phyloP scores from a whole-genome alignment of 208 protist genomes.

The Crithidia bombi region DNA sequence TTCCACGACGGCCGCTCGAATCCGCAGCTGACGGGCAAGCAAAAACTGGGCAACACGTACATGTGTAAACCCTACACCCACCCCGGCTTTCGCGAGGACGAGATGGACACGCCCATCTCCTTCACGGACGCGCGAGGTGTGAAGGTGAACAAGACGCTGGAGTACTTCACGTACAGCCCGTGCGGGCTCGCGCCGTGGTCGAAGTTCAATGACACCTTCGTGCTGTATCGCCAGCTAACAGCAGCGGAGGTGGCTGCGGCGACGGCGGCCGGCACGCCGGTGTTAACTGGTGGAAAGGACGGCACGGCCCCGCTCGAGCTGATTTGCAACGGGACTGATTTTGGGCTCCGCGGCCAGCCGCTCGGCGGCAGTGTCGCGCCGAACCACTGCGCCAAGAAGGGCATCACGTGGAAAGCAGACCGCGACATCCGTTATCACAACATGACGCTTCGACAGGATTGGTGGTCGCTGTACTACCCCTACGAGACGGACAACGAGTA shows the following conservation, averaged over 20 bases:
- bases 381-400: conserved; percentile 74
- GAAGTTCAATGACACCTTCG: conserved; percentile 97
- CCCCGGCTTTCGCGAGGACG: conserved; percentile 45
- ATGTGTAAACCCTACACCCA: conserved; percentile 67
- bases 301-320: conserved; percentile 39
- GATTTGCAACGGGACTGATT: conserved; percentile 80
- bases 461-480: conserved; percentile 79
- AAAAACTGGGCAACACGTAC: conserved; percentile 30
- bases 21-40: conserved; percentile 64
- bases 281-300: conserved; percentile 27
- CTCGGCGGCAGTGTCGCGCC: conserved; percentile 40
- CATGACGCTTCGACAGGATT: conserved; percentile 39
- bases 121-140: conserved; percentile 24
- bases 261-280: not conserved
- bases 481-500: conserved; percentile 70
- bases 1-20: conserved; percentile 85
- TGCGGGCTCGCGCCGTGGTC: conserved; percentile 96
- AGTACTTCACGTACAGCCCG: conserved; percentile 88
- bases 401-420: conserved; percentile 95
- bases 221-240: conserved; percentile 47
- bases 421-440: conserved; percentile 83
- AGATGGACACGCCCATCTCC: conserved; percentile 29
- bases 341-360: conserved; percentile 51
- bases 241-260: conserved; percentile 7
- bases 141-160: conserved; percentile 22